Base-by-base conservation (phyloP, 768 basidiomycete genomes). In the Collybia sordida region DNA sequence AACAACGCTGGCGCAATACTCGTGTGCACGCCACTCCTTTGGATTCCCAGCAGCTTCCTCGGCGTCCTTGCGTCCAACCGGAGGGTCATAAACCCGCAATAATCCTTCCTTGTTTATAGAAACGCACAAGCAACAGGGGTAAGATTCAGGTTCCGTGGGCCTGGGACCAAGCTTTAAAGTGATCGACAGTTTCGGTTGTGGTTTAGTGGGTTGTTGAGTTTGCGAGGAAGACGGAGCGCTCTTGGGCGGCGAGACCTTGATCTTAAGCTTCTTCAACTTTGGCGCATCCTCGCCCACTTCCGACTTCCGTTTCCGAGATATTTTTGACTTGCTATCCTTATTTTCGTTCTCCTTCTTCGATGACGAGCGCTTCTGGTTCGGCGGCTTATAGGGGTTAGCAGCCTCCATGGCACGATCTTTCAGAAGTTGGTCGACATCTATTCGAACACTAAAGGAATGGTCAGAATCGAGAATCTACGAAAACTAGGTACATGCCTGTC, bases 401-500 rank as follows among this genome's bases (percentile, higher is more conserved):
- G 64, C 51, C 54, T 85, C 86, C 6, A 71, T 71, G 22, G 80
- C 84, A 3, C 86, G 77, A 53, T 91, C 86, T 2, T 61, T 72
- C 17, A 98, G 70, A 38, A 97, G 79, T 55, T 88, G 85, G 61
- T 96, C 92, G 18, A 98, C 90, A 50, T 98, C 89, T 56, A 98
- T 98, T 22, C 86, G 84, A 23, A 98, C 96, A 61, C 95, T 98
- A 52, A 4, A 27, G 11, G 5, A 31, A 18, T 55, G 28, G 28
- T 46, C 6, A 46, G 36, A n/a, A 8, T 31, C 14, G 31, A 43
- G 36, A 49, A 38, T 11, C 48, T 15, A 25, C 11, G 37, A 31
- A 48, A 34, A 17, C 47, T 2, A 19, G 35, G n/a, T 38, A 40
- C 67, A 18, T 57, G 87, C 90, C 90, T 92, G 62, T 85, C 84